phyloP scores from a whole-genome alignment of 2,329 filamentous ascomycete genomes.

The Clonostachys rosea region DNA sequence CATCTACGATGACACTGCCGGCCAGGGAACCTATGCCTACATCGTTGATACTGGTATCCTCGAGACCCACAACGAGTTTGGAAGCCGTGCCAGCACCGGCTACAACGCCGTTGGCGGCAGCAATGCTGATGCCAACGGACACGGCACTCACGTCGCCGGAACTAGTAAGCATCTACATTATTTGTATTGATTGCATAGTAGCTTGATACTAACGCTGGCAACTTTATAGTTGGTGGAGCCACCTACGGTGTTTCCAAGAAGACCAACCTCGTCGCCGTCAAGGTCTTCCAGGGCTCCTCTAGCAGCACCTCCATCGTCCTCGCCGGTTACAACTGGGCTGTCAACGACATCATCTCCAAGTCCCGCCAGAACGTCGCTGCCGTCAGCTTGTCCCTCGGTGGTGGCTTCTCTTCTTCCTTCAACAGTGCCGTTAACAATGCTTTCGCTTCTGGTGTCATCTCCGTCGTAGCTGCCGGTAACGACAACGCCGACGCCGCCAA shows the following conservation, averaged over 20 bases:
- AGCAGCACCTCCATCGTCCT: slow-evolving; percentile 22
- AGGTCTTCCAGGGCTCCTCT: slow-evolving; percentile 37
- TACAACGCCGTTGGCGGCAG: slow-evolving; percentile 21
- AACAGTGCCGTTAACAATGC: slow-evolving; percentile 44
- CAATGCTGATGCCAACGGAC: slow-evolving; percentile 31
- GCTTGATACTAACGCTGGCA: slow-evolving; percentile 1
- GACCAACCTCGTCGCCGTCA: slow-evolving; percentile 34
- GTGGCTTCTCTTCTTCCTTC: slow-evolving; percentile 34
- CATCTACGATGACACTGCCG: slow-evolving; percentile 33
- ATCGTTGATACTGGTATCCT: slow-evolving; percentile 51
- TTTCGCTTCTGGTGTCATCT: slow-evolving; percentile 33
- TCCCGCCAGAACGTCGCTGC: slow-evolving; percentile 36
- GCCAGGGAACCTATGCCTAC: slow-evolving; percentile 39
- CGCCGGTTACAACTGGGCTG: slow-evolving; percentile 33
- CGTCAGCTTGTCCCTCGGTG: slow-evolving; percentile 52
- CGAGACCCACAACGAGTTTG: slow-evolving; percentile 37
- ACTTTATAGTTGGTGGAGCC: slow-evolving; percentile 24
- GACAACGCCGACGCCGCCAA: slow-evolving; percentile 24
- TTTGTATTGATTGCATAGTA: no score
- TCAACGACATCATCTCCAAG: slow-evolving; percentile 34
- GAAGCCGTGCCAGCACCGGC: slow-evolving; percentile 30
- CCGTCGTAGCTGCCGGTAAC: slow-evolving; percentile 54
- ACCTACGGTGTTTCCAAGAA: slow-evolving; percentile 41
- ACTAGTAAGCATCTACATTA: slow-evolving; percentile 16
- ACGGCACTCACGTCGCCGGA: slow-evolving; percentile 42